phyloP scores from a whole-genome alignment of 2,329 filamentous ascomycete species.

The Neonectria faginata region DNA sequence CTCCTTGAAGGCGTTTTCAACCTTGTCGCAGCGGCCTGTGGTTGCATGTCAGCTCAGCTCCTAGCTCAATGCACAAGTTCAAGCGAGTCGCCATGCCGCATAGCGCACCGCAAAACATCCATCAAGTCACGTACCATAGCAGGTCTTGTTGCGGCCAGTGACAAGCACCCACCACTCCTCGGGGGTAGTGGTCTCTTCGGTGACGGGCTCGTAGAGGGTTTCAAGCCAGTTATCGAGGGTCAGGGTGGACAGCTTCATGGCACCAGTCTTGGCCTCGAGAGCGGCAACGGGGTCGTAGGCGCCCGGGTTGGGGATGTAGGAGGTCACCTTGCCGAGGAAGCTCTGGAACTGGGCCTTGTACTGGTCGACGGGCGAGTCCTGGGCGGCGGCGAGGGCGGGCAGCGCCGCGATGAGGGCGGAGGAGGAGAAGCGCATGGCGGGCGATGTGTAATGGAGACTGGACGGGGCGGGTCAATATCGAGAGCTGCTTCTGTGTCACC shows the following conservation, averaged over 20 bases:
- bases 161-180: constrained; percentile 83
- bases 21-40: constrained; percentile 71
- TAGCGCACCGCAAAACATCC: constrained; percentile 10
- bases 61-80: constrained; percentile 12
- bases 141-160: constrained; percentile 83
- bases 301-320: constrained; percentile 63
- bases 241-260: constrained; percentile 62
- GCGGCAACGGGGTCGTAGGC: constrained; percentile 56
- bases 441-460: constrained; percentile 13
- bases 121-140: constrained; percentile 66
- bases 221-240: constrained; percentile 79
- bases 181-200: constrained; percentile 69
- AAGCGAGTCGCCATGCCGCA: constrained; percentile 11
- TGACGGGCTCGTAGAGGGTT: constrained; percentile 71
- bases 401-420: constrained; percentile 64
- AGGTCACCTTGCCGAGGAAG: constrained; percentile 70
- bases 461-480: constrained; percentile 18
- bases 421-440: constrained; percentile 69
- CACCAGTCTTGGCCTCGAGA: constrained; percentile 54
- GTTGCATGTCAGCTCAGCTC: constrained; percentile 35
- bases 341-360: constrained; percentile 73
- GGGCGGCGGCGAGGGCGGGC: constrained; percentile 66
- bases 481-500: constrained; percentile 9
- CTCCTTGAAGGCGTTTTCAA: constrained; percentile 76
- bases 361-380: constrained; percentile 64